Conservation (phyloP, 2,329 filamentous ascomycete genomes). For the Epichloe gansuensis region DNA sequence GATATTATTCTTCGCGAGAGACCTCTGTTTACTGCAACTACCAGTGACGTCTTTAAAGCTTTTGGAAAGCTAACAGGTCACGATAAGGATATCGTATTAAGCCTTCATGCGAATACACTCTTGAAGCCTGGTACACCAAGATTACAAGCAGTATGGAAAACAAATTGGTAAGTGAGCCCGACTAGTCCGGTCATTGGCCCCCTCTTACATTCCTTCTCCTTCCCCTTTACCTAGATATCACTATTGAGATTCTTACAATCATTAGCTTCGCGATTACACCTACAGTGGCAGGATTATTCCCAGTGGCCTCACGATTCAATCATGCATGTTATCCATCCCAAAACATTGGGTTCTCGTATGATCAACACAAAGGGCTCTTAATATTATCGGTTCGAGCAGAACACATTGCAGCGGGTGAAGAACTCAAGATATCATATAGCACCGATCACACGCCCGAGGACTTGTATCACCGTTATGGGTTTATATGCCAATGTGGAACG, state of each 20-base stretch:
- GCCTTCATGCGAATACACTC: slow-evolving; percentile 24
- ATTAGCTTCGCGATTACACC: slow-evolving; percentile 15
- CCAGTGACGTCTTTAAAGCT: slow-evolving; percentile 17
- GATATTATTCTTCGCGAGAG: slow-evolving; percentile 32
- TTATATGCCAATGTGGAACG: slow-evolving; percentile 36
- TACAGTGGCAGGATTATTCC: slow-evolving; percentile 29
- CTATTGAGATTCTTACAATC: neutral
- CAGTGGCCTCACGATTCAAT: slow-evolving; percentile 43
- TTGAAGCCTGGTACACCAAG: slow-evolving; percentile 15
- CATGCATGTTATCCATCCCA: slow-evolving; percentile 36
- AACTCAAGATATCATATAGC: slow-evolving; percentile 40
- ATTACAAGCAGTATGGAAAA: slow-evolving; percentile 27
- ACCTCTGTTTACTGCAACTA: slow-evolving; percentile 26
- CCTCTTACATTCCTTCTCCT: too few relatives aligned
- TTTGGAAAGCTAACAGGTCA: slow-evolving; percentile 22
- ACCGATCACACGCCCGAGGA: slow-evolving; percentile 17
- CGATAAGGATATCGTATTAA: slow-evolving; percentile 21
- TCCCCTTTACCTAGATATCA: neutral
- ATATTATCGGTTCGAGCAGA: slow-evolving; percentile 25
- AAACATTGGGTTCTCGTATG: slow-evolving; percentile 33
- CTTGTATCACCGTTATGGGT: slow-evolving; percentile 36
- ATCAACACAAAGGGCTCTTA: slow-evolving; percentile 22
- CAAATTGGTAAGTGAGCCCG: slow-evolving; percentile 30
- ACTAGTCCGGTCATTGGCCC: neutral
- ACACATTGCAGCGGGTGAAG: slow-evolving; percentile 27